Base-by-base conservation (phyloP, 768 basidiomycete species). In the Mycena venus region DNA sequence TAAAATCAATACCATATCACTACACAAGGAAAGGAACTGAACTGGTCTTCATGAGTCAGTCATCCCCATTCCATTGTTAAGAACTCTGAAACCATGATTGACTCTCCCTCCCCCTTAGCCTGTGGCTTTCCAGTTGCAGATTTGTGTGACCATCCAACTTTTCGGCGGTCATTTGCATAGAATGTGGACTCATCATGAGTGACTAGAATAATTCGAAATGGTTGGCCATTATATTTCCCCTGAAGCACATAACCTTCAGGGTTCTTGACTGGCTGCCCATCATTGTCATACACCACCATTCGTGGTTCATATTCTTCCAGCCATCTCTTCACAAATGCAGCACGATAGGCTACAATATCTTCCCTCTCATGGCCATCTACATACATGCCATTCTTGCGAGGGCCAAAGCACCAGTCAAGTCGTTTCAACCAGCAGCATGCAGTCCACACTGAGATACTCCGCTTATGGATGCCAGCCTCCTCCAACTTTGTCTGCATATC, bases 181-280 rank as follows among this genome's bases (percentile, higher is more conserved):
- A 82, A 84, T 25, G 80, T 83, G 12, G 79, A 82, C 65, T 84
- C 79, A 65, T 81, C 73, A 68, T 81, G 78, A 31, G 76, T 75
- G 65, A 76, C 70, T 32, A 79, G 68, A 31, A 77, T 59, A 36
- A 78, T 53, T 49, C 64, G 68, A 51, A 79, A 79, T 15, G 34
- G 63, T 21, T 61, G 51, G 31, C 74, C 73, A 59, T 55, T 72
- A 31, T 38, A 62, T 21, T 70, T 51, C 2, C 56, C 67, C 40
- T 59, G 36, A 3, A 65, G 47, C 14, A 44, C 64, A 42, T 44
- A 68, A 12, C 67, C 67, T 10, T 51, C 64, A 25, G 49, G 31
- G 17, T 9, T 38, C 34, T 65, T 14, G 14, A 66, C 40, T 19
- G 34, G 34, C 8, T 63, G 42, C 15, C 73, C 62, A 60, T 75